A percentile compares a stretch with the other conserved stretches of the same genome.
phyloP scores from a whole-genome alignment of 2,329 filamentous ascomycete genomes.

The Epichloe gansuensis region DNA sequence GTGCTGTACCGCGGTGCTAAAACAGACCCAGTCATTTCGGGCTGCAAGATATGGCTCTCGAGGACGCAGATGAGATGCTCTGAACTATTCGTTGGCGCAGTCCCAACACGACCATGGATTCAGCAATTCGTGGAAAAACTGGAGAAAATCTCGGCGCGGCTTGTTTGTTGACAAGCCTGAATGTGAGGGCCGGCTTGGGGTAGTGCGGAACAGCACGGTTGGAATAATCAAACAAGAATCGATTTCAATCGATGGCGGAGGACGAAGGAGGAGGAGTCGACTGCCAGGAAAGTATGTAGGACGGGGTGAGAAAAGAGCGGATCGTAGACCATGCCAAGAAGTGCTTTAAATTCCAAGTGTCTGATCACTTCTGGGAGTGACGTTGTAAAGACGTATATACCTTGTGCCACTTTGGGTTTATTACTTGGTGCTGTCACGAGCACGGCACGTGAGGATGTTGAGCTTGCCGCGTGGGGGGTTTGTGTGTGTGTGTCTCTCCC shows the following conservation, averaged over 20 bases:
- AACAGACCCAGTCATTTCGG: conserved; percentile 20
- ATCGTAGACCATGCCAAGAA: too few relatives aligned
- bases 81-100: neutral
- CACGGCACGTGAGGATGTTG: conserved; percentile 1
- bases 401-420: neutral
- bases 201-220: neutral
- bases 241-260: neutral
- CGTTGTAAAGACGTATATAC: too few relatives aligned
- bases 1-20: conserved; percentile 23
- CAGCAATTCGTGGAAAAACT: neutral
- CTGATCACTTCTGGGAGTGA: too few relatives aligned
- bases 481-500: neutral
- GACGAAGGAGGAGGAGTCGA: neutral
- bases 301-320: neutral
- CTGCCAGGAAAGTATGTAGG: neutral
- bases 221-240: neutral
- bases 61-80: neutral
- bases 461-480: neutral
- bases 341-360: too few relatives aligned
- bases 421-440: neutral
- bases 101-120: neutral
- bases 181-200: neutral
- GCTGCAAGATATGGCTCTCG: neutral
- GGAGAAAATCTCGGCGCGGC: neutral
- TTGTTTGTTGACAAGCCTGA: neutral